Percentiles rank a stretch among this genome's conserved stretches.
These are phyloP conservation scores for Gynochthodes officinalis DNA, from an alignment of 257 asterid species.

Conservation along the genomic window DNA sequence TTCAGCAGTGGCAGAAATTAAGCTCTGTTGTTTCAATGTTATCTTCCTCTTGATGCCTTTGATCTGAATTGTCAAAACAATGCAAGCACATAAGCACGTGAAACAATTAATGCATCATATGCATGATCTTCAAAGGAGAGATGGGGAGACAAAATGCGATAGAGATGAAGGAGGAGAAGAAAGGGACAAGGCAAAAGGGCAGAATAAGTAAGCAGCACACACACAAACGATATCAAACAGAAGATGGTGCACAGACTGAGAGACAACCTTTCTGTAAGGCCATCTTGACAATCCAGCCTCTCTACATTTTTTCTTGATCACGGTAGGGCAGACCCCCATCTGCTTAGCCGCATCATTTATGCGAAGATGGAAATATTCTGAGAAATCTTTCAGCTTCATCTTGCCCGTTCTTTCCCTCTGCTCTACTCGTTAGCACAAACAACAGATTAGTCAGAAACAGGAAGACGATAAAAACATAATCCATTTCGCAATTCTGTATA, in stretches of 20 bases:
- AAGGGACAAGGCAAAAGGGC: neutral
- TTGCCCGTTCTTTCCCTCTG: conserved; percentile 71
- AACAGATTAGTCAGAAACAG: neutral
- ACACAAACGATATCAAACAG: neutral
- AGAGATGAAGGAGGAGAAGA: neutral
- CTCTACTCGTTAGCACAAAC: conserved; percentile 21
- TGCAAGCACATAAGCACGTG: neutral
- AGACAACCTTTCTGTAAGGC: conserved; percentile 70
- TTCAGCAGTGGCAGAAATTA: conserved; percentile 22
- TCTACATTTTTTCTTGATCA: conserved; percentile 63
- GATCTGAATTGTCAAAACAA: conserved; percentile 35
- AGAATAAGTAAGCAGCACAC: neutral
- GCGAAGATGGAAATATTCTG: conserved; percentile 47
- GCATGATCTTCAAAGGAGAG: too few species aligned
- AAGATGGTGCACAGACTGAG: conserved; percentile 4
- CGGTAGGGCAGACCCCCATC: conserved; percentile 53
- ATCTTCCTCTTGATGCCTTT: conserved; percentile 41
- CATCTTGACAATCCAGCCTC: conserved; percentile 54
- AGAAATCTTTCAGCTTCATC: conserved; percentile 47
- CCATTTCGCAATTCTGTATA: neutral
- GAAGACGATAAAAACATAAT: neutral
- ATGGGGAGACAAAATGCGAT: neutral
- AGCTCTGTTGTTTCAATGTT: conserved; percentile 14
- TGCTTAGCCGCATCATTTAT: conserved; percentile 36
- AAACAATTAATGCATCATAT: too few species aligned